Base-by-base conservation (phyloP, 371 early-diverging fungal species). In the Mortierella sp. region DNA sequence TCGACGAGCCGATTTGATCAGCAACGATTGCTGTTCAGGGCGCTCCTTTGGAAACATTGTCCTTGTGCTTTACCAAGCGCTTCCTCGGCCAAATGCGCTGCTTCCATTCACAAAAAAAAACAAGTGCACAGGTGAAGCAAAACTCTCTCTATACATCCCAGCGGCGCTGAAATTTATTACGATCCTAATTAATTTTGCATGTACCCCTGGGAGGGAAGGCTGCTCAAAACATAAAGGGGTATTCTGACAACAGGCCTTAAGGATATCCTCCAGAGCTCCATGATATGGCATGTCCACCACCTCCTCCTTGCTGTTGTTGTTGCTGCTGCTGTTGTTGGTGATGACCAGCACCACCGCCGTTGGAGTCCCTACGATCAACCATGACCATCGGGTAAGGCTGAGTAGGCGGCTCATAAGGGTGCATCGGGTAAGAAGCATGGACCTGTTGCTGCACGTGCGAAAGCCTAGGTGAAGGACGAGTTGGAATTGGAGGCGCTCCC, bases 231-330 rank as follows among this genome's bases (percentile, higher is more conserved):
- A 40, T 4, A 40, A 2, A 40, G 6, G 6, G 6, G 4, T 6
- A 6, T 6, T 6, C 6, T 40, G 43, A 6, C 43, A 40, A 6
- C 43, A 6, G 43, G 14, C 16, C 53, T 83, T 72, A 83, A 8
- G 84, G 84, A 37, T 75, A 83, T 26, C 80, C 81, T 3, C 83
- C 83, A 43, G 83, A 80, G 28, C 80, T 80, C 84, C 84, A 86
- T 0, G 82, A 71, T 21, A 79, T 71, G 54, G 72, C 74, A 54
- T 82, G 79, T 37, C 75, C 75, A n/a, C 78, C 78, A 43, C 75
- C 75, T 44, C 78, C 78, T 55, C 72, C 67, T 13, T 57, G 34
- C 40, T 78, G 77, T 13, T 83, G 78, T 34, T 77, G 77, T 9
- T 74, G 76, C 3, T 76, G 69, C 46, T 71, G 81, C 0, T 71